Base-by-base conservation (phyloP, 768 basidiomycete genomes). In the Xerocomellus chrysenteron region DNA sequence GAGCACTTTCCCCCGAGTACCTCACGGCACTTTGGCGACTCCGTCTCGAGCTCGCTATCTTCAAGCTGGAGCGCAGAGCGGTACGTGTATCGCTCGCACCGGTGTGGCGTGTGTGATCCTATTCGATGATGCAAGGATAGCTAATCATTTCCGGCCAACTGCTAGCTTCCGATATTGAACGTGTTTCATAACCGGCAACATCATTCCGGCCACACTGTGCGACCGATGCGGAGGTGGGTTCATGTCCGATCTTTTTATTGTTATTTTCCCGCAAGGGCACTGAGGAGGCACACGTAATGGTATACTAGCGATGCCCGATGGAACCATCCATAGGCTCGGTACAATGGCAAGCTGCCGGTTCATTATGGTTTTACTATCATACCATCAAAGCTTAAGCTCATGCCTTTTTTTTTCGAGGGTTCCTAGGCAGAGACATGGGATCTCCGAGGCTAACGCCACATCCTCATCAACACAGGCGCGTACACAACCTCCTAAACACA, bases 111-210 rank as follows among this genome's bases (percentile, higher is more conserved):
- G 43, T 17, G 21, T 46, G 32, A n/a, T 46, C 14, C 37, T 42
- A 2, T 39, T 17, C 32, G 14, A 21, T 17, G n/a, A 14, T 19
- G 21, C n/a, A 36, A 53, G n/a, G 2, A 39, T 61, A 19, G 33
- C 48, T 56, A 35, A 56, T 26, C 3, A 5, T 33, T 61, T 26
- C 46, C 32, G 41, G 12, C 32, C 14, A 4, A 24, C n/a, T 4
- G 10, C 41, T 41, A 66, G 65, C 57, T 67, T 32, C 65, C 63
- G 30, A 8, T 62, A 50, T 53, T 65, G 56, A 66, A 62, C 44
- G 63, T 58, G 17, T 66, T 67, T 53, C 57, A 14, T 40, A 10
- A 32, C 17, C 12, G 35, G 45, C 47, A 47, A 19, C 43, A 28
- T 5, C 51, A 35, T 33, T 36, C 42, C 3, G 44, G 47, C n/a